Conservation (phyloP, 163 green algal genomes). For the Chloromonas sp. region DNA sequence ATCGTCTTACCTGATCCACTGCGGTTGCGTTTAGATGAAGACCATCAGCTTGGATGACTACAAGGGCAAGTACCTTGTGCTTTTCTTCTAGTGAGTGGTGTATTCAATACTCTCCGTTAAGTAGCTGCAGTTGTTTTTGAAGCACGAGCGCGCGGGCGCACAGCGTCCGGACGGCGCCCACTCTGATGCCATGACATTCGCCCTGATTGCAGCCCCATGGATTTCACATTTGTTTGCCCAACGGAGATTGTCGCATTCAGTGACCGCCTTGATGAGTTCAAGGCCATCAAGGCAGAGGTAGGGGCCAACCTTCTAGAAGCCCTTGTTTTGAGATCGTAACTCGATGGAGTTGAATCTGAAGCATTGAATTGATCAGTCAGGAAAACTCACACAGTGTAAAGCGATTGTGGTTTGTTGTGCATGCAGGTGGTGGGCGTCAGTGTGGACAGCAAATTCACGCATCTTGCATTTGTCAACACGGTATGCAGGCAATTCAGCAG, state of each 20-base stretch:
- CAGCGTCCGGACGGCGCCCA: not conserved
- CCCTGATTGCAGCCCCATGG: too few species aligned
- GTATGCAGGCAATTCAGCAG: too few species aligned
- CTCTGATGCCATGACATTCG: too few species aligned
- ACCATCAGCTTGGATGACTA: slow-evolving; percentile 52
- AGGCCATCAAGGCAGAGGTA: slow-evolving; percentile 69
- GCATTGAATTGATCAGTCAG: too few species aligned
- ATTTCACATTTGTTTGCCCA: slow-evolving; percentile 68
- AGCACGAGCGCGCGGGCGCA: not conserved
- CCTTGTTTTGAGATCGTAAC: too few species aligned
- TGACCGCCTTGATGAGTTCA: slow-evolving; percentile 74
- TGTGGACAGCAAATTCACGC: slow-evolving; percentile 54
- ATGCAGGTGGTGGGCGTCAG: slow-evolving; percentile 43
- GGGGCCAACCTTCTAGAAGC: too few species aligned
- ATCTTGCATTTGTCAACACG: slow-evolving; percentile 78
- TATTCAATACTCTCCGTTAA: too few species aligned
- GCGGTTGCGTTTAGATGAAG: slow-evolving; percentile 21
- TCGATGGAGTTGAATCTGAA: too few species aligned
- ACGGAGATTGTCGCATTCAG: slow-evolving; percentile 87
- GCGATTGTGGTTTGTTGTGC: too few species aligned
- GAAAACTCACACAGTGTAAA: too few species aligned
- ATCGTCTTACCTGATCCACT: too few species aligned
- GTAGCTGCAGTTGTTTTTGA: not conserved
- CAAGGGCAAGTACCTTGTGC: slow-evolving; percentile 65
- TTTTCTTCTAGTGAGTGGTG: slow-evolving; percentile 64